Percentiles rank a stretch among this genome's conserved stretches.
phyloP scores from a whole-genome alignment of 257 asterid species.

The Gynochthodes officinalis region DNA sequence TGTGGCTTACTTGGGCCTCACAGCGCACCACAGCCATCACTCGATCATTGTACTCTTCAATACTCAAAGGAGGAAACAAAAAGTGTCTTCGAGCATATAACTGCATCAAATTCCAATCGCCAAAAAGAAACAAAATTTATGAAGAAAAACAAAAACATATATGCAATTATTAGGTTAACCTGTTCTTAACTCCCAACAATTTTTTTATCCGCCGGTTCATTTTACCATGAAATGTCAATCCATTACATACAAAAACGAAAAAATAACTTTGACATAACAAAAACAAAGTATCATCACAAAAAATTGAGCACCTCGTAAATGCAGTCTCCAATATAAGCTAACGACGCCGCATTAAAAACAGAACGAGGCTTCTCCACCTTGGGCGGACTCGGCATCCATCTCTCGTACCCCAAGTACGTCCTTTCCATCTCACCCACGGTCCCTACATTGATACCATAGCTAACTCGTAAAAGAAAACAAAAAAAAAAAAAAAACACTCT shows the following conservation, averaged over 20 bases:
- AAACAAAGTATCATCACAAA: background rate
- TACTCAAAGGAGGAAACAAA: conserved; percentile 75
- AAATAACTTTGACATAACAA: background rate
- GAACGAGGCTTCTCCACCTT: conserved; percentile 89
- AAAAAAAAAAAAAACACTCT: background rate
- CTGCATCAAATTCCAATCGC: conserved; percentile 43
- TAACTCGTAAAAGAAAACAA: conserved; percentile 3
- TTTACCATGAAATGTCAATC: background rate
- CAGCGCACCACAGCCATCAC: conserved; percentile 98
- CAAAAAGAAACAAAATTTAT: conserved; percentile 11
- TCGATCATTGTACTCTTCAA: conserved; percentile 77
- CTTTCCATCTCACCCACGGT: conserved; percentile 37
- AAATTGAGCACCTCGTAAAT: conserved; percentile 67
- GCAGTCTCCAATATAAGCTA: conserved; percentile 92
- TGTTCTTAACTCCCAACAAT: too few species aligned
- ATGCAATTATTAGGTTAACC: too few species aligned
- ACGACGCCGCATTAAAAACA: conserved; percentile 71
- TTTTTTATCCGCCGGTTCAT: background rate
- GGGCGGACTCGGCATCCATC: conserved; percentile 80
- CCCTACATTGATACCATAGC: conserved; percentile 14
- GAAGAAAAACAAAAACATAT: conserved; percentile 13
- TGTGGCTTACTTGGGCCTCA: conserved; percentile 75
- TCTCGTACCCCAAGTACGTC: conserved; percentile 72
- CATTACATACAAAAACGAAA: too few species aligned
- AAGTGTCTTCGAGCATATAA: conserved; percentile 93